Percentiles rank a stretch among this genome's conserved stretches.
Evolutionary conservation across 2,329 filamentous ascomycete genomes (phyloP).

Genomic region (Fusarium sp.): DNA sequence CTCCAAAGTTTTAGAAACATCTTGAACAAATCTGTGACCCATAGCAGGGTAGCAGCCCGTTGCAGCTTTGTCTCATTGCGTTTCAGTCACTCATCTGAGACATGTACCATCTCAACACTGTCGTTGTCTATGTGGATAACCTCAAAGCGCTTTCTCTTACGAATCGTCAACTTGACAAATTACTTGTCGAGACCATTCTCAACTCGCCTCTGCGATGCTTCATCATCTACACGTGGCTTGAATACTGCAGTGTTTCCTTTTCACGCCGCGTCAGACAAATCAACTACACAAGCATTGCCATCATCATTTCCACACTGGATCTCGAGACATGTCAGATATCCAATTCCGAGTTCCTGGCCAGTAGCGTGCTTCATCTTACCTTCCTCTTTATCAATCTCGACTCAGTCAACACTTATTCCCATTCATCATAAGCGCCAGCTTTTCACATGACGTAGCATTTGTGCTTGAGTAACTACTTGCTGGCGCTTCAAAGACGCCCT

Average conservation of each 20-base stretch:
- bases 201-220: not conserved
- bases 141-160: not conserved
- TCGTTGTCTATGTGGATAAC: not conserved
- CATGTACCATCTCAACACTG: conserved; percentile 27
- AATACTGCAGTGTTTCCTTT: not conserved
- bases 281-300: not conserved
- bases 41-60: conserved; percentile 9
- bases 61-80: conserved; percentile 33
- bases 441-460: conserved; percentile 24
- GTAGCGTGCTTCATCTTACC: conserved; percentile 26
- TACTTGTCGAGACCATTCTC: not conserved
- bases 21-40: not conserved
- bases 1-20: conserved; percentile 11
- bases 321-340: conserved; percentile 9
- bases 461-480: not conserved
- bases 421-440: conserved; percentile 9
- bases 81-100: conserved; percentile 35
- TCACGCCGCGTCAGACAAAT: not conserved
- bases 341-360: conserved; percentile 6
- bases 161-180: not conserved
- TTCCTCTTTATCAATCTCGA: conserved; percentile 13
- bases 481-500: not conserved
- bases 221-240: not conserved
- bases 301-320: conserved; percentile 7
- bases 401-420: conserved; percentile 26